phyloP scores from a whole-genome alignment of 1,139 yeast genomes.

The Spencermartinsiella ligniputridi region DNA sequence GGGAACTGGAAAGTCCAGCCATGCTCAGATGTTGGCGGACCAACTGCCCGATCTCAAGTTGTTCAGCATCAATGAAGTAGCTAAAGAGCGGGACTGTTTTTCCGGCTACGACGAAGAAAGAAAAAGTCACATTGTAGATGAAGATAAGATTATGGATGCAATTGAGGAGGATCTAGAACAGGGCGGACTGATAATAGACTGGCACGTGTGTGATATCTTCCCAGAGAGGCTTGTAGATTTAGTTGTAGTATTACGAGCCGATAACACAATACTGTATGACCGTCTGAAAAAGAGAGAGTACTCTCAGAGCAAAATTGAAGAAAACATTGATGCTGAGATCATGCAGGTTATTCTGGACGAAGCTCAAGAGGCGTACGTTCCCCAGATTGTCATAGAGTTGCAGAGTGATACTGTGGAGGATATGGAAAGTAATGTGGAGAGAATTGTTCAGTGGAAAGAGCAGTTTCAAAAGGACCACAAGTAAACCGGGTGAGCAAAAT shows the following conservation, averaged over 20 bases:
- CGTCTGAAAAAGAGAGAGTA: conserved; percentile 67
- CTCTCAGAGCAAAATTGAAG: conserved; percentile 75
- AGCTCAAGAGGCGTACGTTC: conserved; percentile 75
- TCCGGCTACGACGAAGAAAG: conserved; percentile 83
- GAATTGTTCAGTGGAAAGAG: conserved; percentile 69
- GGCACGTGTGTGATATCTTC: conserved; percentile 96
- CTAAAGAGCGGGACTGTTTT: conserved; percentile 69
- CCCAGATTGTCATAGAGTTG: conserved; percentile 77
- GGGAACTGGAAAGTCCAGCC: conserved; percentile 94
- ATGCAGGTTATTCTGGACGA: conserved; percentile 90
- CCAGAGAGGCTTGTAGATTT: conserved; percentile 91
- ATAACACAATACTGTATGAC: conserved; percentile 66
- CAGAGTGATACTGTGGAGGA: conserved; percentile 68
- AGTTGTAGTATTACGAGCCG: conserved; percentile 82
- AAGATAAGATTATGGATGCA: conserved; percentile 70
- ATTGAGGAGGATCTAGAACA: conserved; percentile 70
- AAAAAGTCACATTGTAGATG: conserved; percentile 87
- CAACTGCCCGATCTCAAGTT: conserved; percentile 51
- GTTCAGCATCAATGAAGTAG: conserved; percentile 73
- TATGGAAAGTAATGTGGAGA: conserved; percentile 71
- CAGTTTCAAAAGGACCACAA: conserved; percentile 50
- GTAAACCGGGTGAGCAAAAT: no score
- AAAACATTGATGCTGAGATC: conserved; percentile 92
- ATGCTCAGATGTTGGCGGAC: conserved; percentile 59
- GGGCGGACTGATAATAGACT: conserved; percentile 88